Conservation (phyloP, 2,329 filamentous ascomycete genomes). For the Penicillium verrucosum region DNA sequence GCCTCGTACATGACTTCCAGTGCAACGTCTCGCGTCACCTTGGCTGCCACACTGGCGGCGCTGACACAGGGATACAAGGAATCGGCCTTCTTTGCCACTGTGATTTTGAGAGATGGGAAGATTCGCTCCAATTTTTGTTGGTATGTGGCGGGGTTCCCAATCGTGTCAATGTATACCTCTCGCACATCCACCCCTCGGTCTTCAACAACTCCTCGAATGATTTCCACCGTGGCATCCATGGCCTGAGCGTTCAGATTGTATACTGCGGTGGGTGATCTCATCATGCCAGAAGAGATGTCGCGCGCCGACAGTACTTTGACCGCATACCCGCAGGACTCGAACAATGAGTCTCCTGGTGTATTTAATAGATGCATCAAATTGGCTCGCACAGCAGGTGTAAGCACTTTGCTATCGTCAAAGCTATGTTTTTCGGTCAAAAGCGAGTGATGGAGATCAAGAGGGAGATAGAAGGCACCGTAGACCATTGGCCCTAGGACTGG, state of each 20-base stretch:
- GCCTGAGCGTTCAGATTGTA: constrained; percentile 98
- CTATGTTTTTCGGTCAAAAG: constrained; percentile 75
- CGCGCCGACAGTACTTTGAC: constrained; percentile 75
- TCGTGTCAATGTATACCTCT: constrained; percentile 93
- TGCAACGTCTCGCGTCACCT: constrained; percentile 89
- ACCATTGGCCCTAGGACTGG: constrained; percentile 82
- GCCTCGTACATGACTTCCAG: constrained; percentile 72
- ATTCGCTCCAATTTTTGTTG: constrained; percentile 78
- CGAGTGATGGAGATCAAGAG: constrained; percentile 62
- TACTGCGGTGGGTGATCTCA: constrained; percentile 51
- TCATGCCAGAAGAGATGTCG: constrained; percentile 77
- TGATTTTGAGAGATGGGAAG: constrained; percentile 74
- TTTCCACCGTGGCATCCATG: constrained; percentile 80
- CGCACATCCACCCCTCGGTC: constrained; percentile 71
- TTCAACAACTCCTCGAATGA: constrained; percentile 74
- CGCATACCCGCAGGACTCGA: constrained; percentile 75
- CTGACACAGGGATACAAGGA: constrained; percentile 89
- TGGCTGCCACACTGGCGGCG: constrained; percentile 90
- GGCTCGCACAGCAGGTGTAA: constrained; percentile 75
- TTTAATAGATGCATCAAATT: constrained; percentile 70
- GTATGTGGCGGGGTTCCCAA: constrained; percentile 78
- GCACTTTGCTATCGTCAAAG: constrained; percentile 93
- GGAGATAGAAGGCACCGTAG: constrained; percentile 68
- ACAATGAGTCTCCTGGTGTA: constrained; percentile 57
- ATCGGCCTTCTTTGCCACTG: constrained; percentile 87